Evolutionary conservation across 2,329 filamentous ascomycete species (phyloP).

Genomic region (Pseudogymnoascus verrucosus): DNA sequence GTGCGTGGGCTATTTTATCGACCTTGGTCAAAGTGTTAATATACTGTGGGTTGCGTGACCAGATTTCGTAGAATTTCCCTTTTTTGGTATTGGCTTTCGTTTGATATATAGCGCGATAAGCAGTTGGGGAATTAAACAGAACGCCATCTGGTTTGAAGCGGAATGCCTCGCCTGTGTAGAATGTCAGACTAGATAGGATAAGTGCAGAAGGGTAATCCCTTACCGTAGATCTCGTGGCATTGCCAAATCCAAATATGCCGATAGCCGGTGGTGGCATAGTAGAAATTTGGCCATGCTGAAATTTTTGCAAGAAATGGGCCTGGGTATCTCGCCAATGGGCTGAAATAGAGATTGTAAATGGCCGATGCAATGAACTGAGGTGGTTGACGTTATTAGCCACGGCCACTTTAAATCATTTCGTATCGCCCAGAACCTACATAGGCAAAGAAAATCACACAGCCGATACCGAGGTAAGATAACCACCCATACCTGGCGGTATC

Average conservation of each 20-base stretch:
- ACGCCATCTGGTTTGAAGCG: slow-evolving; percentile 12
- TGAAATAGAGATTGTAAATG: slow-evolving; percentile 1
- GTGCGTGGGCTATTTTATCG: slow-evolving; percentile 11
- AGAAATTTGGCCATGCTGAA: slow-evolving; percentile 1
- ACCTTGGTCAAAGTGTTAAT: slow-evolving; percentile 10
- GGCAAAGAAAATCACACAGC: neutral
- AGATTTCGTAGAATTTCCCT: slow-evolving; percentile 12
- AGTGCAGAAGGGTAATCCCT: neutral
- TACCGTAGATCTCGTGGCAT: slow-evolving; percentile 1
- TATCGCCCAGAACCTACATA: neutral
- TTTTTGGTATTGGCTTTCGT: slow-evolving; percentile 12
- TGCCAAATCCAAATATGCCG: neutral
- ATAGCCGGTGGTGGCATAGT: neutral
- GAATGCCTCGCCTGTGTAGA: slow-evolving; percentile 1
- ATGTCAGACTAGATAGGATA: neutral
- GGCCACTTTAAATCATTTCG: neutral
- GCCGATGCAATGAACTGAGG: neutral
- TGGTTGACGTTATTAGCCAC: neutral
- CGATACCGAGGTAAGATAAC: neutral
- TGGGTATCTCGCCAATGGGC: neutral
- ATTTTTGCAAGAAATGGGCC: neutral
- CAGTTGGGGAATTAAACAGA: slow-evolving; percentile 12
- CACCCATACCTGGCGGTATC: neutral
- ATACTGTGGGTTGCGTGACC: neutral
- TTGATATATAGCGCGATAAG: slow-evolving; percentile 11